Percentiles rank a stretch among this genome's conserved stretches.
Conservation (phyloP, 2,329 filamentous ascomycete genomes). For the Neonectria sp. region DNA sequence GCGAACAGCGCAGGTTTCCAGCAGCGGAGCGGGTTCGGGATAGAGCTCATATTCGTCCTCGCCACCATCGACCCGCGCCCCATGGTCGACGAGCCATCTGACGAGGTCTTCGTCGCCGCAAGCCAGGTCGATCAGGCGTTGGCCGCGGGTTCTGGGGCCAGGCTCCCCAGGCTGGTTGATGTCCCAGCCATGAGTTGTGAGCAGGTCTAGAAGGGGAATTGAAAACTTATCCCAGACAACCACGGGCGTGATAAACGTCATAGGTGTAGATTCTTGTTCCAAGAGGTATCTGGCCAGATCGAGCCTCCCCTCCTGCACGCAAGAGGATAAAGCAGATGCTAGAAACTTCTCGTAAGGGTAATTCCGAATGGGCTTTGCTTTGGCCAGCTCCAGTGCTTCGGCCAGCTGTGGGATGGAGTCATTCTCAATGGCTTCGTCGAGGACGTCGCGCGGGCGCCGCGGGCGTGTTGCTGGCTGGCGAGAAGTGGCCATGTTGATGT, state of each 20-base stretch:
- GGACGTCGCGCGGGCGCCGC: neutral
- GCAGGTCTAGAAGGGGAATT: conserved; percentile 16
- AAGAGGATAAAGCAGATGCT: neutral
- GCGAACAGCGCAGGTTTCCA: conserved; percentile 16
- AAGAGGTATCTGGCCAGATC: conserved; percentile 17
- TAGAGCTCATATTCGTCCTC: conserved; percentile 10
- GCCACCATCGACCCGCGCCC: conserved; percentile 23
- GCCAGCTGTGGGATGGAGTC: neutral
- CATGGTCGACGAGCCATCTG: conserved; percentile 27
- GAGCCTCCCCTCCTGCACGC: neutral
- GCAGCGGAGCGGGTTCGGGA: conserved; percentile 8
- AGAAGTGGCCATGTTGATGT: neutral
- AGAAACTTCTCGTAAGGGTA: conserved; percentile 4
- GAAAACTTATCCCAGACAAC: conserved; percentile 17
- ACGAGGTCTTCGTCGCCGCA: conserved; percentile 18
- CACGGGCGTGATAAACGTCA: neutral
- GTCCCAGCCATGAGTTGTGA: conserved; percentile 27
- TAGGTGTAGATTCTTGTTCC: neutral
- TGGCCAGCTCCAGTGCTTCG: neutral
- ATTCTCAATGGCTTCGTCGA: neutral
- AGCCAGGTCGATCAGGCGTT: conserved; percentile 22
- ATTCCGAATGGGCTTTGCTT: neutral
- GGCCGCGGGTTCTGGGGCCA: neutral
- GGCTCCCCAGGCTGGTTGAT: conserved; percentile 13
- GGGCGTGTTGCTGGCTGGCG: neutral